Percentiles rank a stretch among this genome's conserved stretches.
Evolutionary conservation across 306 rosid species (phyloP).

Genomic region (Cucumis cinereus): DNA sequence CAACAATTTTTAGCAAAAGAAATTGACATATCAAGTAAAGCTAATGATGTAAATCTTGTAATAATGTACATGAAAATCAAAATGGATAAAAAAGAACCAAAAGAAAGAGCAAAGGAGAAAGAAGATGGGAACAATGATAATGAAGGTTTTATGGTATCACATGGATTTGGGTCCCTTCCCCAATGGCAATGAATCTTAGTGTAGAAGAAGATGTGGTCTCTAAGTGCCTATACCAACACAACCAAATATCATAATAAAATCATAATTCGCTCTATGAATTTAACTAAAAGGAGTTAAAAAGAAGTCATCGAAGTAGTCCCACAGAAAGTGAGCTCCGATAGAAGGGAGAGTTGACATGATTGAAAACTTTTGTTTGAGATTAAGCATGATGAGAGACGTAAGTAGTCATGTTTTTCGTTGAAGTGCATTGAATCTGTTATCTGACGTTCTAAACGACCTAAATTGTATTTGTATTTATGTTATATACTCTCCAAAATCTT

Average conservation of each 20-base stretch:
- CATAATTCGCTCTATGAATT: background rate
- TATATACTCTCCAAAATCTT: no score
- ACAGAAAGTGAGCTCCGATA: no score
- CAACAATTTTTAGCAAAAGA: background rate
- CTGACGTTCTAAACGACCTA: no score
- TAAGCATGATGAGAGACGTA: no score
- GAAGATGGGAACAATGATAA: background rate
- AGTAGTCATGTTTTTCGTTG: no score
- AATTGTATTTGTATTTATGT: no score
- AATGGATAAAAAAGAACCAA: background rate
- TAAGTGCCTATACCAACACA: background rate
- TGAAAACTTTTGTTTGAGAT: no score
- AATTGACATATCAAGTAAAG: background rate
- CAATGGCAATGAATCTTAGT: conserved; percentile 1
- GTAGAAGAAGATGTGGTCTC: background rate
- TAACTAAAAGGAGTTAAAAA: background rate
- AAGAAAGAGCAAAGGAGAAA: background rate
- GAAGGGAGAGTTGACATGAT: no score
- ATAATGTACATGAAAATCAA: background rate
- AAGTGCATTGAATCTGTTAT: no score
- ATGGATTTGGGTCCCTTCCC: background rate
- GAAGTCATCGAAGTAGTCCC: background rate
- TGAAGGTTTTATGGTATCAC: background rate
- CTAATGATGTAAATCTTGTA: background rate
- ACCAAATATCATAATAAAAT: background rate